phyloP scores from a whole-genome alignment of 192 early-diverging fungal species.

The Umbelopsis sp. region DNA sequence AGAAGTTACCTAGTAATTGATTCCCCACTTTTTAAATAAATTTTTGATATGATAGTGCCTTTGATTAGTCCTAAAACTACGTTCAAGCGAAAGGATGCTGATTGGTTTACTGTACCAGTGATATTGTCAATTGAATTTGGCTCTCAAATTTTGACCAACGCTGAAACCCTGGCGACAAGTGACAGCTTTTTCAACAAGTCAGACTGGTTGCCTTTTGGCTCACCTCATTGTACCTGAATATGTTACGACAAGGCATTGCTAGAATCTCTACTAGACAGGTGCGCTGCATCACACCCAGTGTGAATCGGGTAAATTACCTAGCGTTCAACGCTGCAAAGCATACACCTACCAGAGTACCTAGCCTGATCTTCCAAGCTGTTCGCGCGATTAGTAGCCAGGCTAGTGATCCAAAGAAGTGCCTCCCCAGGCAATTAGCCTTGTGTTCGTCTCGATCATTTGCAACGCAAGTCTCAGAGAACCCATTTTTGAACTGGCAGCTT shows the following conservation, averaged over 20 bases:
- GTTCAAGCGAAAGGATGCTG: too few species aligned
- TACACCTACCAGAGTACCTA: neutral
- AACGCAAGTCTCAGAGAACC: conserved; percentile 13
- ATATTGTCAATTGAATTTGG: too few species aligned
- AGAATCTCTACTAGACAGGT: neutral
- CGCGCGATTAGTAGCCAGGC: neutral
- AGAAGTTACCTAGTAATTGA: neutral
- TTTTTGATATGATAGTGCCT: neutral
- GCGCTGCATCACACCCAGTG: neutral
- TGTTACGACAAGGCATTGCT: conserved; percentile 4
- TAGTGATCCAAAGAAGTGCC: neutral
- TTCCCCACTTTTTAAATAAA: neutral
- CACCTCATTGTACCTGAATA: neutral
- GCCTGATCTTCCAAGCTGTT: neutral
- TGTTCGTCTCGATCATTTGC: neutral
- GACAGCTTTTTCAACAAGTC: neutral
- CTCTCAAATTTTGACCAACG: too few species aligned
- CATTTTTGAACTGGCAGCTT: conserved; percentile 47
- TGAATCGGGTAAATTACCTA: neutral
- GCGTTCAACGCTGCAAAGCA: neutral
- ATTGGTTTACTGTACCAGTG: too few species aligned
- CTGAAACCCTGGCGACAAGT: too few species aligned
- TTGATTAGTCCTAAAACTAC: neutral
- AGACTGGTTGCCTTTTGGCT: neutral
- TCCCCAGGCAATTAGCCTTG: neutral